Percentiles rank a stretch among this genome's conserved stretches.
These are phyloP conservation scores for Gastrolobium villosum DNA, from an alignment of 306 rosid species.

Conservation along the genomic window DNA sequence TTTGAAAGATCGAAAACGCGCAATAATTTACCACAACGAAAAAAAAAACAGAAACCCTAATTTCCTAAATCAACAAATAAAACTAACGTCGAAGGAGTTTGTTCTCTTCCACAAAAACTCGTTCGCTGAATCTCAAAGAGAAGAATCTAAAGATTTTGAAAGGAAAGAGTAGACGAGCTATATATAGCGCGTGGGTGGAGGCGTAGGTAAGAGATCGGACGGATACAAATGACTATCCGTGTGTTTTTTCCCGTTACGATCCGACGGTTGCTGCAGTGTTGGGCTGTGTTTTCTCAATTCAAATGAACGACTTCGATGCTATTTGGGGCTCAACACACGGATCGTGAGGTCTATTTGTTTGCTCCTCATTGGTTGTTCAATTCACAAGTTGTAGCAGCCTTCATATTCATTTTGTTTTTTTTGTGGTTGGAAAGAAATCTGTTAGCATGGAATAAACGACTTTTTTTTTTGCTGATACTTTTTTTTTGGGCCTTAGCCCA, in stretches of 20 bases:
- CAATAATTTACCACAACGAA: not conserved
- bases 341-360: conserved; percentile 42
- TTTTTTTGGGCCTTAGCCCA: no score
- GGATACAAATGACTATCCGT: conserved; percentile 53
- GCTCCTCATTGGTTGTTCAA: conserved; percentile 50
- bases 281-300: conserved; percentile 61
- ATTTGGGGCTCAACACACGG: conserved; percentile 46
- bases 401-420: not conserved
- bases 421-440: not conserved
- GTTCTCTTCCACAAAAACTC: not conserved
- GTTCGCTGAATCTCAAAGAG: not conserved
- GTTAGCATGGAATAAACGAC: no score
- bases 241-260: conserved; percentile 61
- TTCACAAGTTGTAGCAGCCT: not conserved
- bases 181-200: conserved; percentile 45
- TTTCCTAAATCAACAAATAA: not conserved
- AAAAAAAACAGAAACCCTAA: conserved; percentile 23
- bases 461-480: no score
- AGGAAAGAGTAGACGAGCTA: rapidly evolving
- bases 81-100: conserved; percentile 46
- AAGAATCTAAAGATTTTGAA: conserved; percentile 15
- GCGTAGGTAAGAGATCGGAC: conserved; percentile 41
- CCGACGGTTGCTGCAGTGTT: conserved; percentile 45
- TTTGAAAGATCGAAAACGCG: not conserved
- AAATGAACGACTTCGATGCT: conserved; percentile 51